A percentile compares a stretch with the other conserved stretches of the same genome.
These are phyloP conservation scores for Arabidopsis lyrata DNA, from an alignment of 441 rosid genomes.

Conservation along the genomic window DNA sequence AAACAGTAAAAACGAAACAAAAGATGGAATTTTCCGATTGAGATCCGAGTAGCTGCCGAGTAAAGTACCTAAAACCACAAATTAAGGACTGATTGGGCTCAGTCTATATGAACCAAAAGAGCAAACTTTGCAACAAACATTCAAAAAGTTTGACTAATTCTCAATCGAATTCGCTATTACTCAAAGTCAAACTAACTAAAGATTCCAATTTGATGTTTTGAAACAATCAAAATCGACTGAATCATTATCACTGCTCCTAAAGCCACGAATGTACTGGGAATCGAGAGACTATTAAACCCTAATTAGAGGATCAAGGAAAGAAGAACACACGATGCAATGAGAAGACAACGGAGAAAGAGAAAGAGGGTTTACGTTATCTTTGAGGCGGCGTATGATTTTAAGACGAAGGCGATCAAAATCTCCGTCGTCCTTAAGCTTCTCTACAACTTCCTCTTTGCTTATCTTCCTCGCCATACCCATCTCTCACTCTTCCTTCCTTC, in stretches of 20 bases:
- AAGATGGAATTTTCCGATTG: neutral
- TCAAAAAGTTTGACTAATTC: neutral
- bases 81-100: neutral
- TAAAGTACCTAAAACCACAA: neutral
- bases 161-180: neutral
- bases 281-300: conserved; percentile 35
- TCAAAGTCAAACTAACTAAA: conserved; percentile 8
- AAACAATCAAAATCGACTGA: neutral
- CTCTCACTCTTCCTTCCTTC: neutral
- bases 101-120: conserved; percentile 3
- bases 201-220: neutral
- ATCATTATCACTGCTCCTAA: neutral
- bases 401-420: conserved; percentile 95
- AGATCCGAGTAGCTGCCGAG: neutral
- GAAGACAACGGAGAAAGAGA: neutral
- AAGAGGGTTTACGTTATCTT: conserved; percentile 58
- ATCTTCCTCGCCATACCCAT: conserved; percentile 38
- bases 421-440: conserved; percentile 89
- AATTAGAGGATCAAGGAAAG: conserved; percentile 3
- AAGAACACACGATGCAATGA: neutral
- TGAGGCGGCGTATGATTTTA: conserved; percentile 83
- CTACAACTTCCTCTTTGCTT: conserved; percentile 74
- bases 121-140: neutral
- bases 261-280: neutral
- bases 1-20: neutral